A percentile compares a stretch with the other conserved stretches of the same genome.
phyloP scores from a whole-genome alignment of 768 basidiomycete species.

The Tulasnella sp. region DNA sequence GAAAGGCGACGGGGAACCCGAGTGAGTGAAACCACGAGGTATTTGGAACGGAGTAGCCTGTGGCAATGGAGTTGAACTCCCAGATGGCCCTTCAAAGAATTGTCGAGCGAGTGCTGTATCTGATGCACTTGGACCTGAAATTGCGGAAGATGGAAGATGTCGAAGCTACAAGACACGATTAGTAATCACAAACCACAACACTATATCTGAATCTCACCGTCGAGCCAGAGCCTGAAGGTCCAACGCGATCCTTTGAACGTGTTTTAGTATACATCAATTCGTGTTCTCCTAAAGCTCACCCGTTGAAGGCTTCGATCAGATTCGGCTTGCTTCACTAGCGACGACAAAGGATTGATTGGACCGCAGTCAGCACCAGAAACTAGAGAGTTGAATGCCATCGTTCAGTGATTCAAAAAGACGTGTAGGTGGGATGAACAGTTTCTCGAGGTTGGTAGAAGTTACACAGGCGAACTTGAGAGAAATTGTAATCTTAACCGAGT shows the following conservation, averaged over 20 bases:
- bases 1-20: neutral
- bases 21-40: neutral
- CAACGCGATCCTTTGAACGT: constrained; percentile 40
- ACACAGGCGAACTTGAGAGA: too few relatives aligned
- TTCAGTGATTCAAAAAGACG: constrained; percentile 4
- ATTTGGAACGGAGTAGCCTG: neutral
- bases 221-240: constrained; percentile 17
- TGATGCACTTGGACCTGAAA: constrained; percentile 40
- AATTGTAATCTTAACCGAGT: too few relatives aligned
- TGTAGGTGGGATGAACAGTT: too few relatives aligned
- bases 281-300: constrained; percentile 31
- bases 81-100: constrained; percentile 39
- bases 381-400: constrained; percentile 27
- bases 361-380: constrained; percentile 88
- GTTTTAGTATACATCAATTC: neutral
- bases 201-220: neutral
- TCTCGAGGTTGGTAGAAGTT: too few relatives aligned
- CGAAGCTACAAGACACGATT: constrained; percentile 48
- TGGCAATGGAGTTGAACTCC: constrained; percentile 27
- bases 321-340: constrained; percentile 81
- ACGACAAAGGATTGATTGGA: constrained; percentile 71
- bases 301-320: constrained; percentile 80
- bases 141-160: constrained; percentile 51
- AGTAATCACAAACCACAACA: neutral
- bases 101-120: constrained; percentile 65